These are phyloP conservation scores for Fonticula alba DNA, from an alignment of 78 protist species.

Conservation along the genomic window DNA sequence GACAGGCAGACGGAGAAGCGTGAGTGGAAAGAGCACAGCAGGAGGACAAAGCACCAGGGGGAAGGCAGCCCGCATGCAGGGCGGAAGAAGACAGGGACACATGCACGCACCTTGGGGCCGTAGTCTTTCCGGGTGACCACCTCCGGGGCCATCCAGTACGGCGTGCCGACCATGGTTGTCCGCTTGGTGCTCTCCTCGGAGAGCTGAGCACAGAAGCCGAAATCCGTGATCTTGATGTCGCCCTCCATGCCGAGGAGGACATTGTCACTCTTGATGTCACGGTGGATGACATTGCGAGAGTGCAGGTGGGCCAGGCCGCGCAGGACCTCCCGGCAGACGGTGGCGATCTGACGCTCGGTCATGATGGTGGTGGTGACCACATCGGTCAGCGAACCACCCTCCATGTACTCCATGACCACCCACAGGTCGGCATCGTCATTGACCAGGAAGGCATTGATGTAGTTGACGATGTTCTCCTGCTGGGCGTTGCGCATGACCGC, in stretches of 20 bases:
- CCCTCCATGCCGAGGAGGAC: constrained; percentile 25
- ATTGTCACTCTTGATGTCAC: constrained; percentile 53
- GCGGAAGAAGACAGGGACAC: too few species aligned
- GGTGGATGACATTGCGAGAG: constrained; percentile 22
- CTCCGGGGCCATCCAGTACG: constrained; percentile 69
- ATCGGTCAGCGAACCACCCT: constrained; percentile 63
- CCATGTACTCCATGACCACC: constrained; percentile 74
- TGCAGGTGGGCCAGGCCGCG: constrained; percentile 27
- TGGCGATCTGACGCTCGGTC: constrained; percentile 35
- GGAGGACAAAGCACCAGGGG: too few species aligned
- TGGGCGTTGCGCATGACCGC: constrained; percentile 44
- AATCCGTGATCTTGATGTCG: constrained; percentile 48
- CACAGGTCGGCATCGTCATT: constrained; percentile 33
- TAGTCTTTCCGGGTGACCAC: constrained; percentile 53
- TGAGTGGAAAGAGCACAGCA: too few species aligned
- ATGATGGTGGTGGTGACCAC: constrained; percentile 22
- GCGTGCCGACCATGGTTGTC: constrained; percentile 37
- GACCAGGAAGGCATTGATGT: constrained; percentile 34
- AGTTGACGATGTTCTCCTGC: constrained; percentile 62
- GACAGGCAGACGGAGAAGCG: too few species aligned
- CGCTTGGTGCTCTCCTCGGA: constrained; percentile 28
- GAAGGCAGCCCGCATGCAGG: too few species aligned
- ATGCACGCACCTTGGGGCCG: constrained; percentile 28
- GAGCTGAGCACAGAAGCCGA: constrained; percentile 54
- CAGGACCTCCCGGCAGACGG: constrained; percentile 23